These are phyloP conservation scores for Trichomonas tenax DNA, from an alignment of 208 protist species.

Conservation along the genomic window DNA sequence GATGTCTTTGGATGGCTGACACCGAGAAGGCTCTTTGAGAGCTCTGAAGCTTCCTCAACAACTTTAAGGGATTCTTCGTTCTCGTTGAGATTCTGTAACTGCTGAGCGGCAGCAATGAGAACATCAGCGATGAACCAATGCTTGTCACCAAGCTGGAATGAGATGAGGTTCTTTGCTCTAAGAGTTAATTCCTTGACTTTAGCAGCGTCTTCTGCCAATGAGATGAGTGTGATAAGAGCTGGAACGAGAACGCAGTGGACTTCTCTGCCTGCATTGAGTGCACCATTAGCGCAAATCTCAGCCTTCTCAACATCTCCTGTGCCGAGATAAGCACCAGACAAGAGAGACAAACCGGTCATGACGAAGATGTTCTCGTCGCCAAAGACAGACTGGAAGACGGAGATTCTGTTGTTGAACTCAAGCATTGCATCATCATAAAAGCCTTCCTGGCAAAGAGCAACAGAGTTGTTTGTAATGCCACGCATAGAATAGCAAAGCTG, in stretches of 20 bases:
- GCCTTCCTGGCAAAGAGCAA: neutral
- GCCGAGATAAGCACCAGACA: neutral
- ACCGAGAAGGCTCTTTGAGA: neutral
- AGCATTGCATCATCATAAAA: slow-evolving; percentile 14
- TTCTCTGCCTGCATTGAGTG: neutral
- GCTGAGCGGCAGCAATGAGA: neutral
- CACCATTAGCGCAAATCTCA: neutral
- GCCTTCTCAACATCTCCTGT: neutral
- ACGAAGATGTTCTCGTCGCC: slow-evolving; percentile 13
- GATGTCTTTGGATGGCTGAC: neutral
- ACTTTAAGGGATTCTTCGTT: neutral
- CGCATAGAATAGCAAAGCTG: neutral
- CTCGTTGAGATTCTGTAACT: neutral
- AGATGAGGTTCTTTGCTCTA: neutral
- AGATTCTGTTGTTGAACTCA: neutral
- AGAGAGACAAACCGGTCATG: neutral
- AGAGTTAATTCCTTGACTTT: neutral
- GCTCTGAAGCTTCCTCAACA: neutral
- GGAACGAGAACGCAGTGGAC: neutral
- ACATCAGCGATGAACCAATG: neutral
- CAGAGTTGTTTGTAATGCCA: neutral
- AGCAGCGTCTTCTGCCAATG: neutral
- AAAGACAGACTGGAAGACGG: neutral
- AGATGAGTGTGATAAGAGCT: neutral
- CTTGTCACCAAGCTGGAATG: neutral